Conservation (phyloP, 768 basidiomycete genomes). For the Agrocybe praecox region DNA sequence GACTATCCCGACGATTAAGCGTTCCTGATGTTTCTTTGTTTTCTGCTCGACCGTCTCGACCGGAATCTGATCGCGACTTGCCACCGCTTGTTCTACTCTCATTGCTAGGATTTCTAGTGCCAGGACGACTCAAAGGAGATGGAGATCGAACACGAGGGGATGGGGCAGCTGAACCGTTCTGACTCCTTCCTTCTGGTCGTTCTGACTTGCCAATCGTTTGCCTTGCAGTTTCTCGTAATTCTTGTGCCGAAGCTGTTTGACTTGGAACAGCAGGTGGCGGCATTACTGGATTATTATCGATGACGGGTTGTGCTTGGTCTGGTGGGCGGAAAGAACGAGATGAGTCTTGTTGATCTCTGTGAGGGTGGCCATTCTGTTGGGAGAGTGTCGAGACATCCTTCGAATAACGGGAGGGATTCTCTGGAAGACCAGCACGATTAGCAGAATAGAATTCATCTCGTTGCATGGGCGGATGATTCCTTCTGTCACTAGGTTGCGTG, state of each 20-base stretch:
- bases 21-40: constrained; percentile 40
- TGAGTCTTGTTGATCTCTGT: constrained; percentile 25
- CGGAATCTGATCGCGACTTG: constrained; percentile 56
- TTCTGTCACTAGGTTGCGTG: constrained; percentile 16
- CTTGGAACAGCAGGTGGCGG: constrained; percentile 80
- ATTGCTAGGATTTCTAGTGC: constrained; percentile 68
- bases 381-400: constrained; percentile 7
- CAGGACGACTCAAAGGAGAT: constrained; percentile 67
- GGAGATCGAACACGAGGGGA: constrained; percentile 67
- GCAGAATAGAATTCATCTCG: constrained; percentile 28
- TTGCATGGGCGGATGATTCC: constrained; percentile 8
- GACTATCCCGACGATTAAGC: constrained; percentile 48
- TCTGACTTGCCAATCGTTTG: constrained; percentile 56
- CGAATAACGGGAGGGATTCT: constrained; percentile 11
- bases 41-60: constrained; percentile 48
- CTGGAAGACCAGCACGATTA: constrained; percentile 4
- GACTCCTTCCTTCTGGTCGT: constrained; percentile 44
- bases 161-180: constrained; percentile 52
- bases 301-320: constrained; percentile 42
- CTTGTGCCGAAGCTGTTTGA: constrained; percentile 77
- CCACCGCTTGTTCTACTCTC: constrained; percentile 77
- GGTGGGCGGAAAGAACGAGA: constrained; percentile 37
- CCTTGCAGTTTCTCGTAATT: constrained; percentile 79
- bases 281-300: constrained; percentile 55
- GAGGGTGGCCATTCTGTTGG: constrained; percentile 13